A percentile compares a stretch with the other conserved stretches of the same genome.
Conservation (phyloP, 73 alveolate genomes). For the Tetrahymena thermophila region DNA sequence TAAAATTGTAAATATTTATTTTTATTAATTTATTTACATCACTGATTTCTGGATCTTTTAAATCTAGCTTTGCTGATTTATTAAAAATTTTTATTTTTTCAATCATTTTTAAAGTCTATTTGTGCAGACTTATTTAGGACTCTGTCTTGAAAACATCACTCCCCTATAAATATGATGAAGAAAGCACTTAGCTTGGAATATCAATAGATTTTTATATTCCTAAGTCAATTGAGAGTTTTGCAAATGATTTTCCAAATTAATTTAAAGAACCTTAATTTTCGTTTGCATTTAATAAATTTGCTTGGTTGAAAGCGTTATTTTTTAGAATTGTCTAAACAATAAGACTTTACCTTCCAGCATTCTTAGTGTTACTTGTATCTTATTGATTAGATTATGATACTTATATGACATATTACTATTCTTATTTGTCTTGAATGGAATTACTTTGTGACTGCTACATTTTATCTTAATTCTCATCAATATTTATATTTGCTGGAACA, state of each 20-base stretch:
- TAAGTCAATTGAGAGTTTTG: not conserved
- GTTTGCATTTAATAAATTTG: not conserved
- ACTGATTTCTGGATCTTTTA: not conserved
- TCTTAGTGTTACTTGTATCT: not conserved
- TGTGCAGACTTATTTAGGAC: not conserved
- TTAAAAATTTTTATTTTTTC: not conserved
- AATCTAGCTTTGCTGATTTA: not conserved
- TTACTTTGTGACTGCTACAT: no score
- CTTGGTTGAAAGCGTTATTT: not conserved
- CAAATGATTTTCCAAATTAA: not conserved
- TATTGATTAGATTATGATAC: not conserved
- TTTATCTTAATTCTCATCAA: not conserved
- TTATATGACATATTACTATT: no score
- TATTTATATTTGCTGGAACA: not conserved
- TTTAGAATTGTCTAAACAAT: not conserved
- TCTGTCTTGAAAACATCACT: not conserved
- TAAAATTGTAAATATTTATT: not conserved
- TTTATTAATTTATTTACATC: not conserved
- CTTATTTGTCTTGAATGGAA: no score
- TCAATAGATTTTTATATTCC: not conserved
- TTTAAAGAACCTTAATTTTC: not conserved
- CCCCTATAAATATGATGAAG: not conserved
- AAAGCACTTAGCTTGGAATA: not conserved
- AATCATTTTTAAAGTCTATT: not conserved
- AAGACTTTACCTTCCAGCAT: not conserved